phyloP scores from a whole-genome alignment of 2,329 filamentous ascomycete species.

The Botrytis cinerea region DNA sequence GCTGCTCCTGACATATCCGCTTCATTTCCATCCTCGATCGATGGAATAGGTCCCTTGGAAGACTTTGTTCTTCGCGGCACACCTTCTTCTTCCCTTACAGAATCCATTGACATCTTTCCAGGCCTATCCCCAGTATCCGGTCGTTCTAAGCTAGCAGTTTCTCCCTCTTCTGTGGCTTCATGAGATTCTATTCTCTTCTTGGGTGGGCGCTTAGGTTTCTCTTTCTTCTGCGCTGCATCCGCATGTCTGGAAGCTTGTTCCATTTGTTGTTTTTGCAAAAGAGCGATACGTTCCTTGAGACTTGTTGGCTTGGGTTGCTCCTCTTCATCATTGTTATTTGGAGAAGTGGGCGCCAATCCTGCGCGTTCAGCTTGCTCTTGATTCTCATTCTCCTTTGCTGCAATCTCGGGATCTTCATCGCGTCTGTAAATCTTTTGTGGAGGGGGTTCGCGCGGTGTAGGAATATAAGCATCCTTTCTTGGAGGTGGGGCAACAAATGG shows the following conservation, averaged over 20 bases:
- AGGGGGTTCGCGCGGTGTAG: constrained; percentile 69
- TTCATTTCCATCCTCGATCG: constrained; percentile 61
- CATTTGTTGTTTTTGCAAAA: constrained; percentile 89
- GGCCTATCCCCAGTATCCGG: constrained; percentile 51
- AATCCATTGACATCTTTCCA: constrained; percentile 55
- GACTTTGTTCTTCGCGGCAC: constrained; percentile 55
- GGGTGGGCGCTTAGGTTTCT: constrained; percentile 77
- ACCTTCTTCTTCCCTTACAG: constrained; percentile 44
- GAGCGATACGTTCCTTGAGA: constrained; percentile 90
- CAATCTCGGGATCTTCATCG: constrained; percentile 80
- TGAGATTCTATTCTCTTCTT: constrained; percentile 65
- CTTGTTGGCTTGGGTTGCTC: constrained; percentile 90
- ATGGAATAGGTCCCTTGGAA: constrained; percentile 48
- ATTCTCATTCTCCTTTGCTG: constrained; percentile 65
- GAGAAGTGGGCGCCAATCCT: constrained; percentile 53
- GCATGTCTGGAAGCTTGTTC: constrained; percentile 84
- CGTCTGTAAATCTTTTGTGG: constrained; percentile 77
- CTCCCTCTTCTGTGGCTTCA: constrained; percentile 43
- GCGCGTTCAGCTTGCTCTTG: constrained; percentile 67
- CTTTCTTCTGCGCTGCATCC: constrained; percentile 76
- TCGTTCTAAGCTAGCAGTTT: constrained; percentile 48
- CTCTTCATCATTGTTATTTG: constrained; percentile 54
- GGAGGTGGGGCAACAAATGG: constrained; percentile 95
- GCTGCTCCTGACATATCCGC: constrained; percentile 66
- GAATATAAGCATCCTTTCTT: constrained; percentile 86